Evolutionary conservation across 2,329 filamentous ascomycete genomes (phyloP).

Genomic region (Fonsecaea nubica): DNA sequence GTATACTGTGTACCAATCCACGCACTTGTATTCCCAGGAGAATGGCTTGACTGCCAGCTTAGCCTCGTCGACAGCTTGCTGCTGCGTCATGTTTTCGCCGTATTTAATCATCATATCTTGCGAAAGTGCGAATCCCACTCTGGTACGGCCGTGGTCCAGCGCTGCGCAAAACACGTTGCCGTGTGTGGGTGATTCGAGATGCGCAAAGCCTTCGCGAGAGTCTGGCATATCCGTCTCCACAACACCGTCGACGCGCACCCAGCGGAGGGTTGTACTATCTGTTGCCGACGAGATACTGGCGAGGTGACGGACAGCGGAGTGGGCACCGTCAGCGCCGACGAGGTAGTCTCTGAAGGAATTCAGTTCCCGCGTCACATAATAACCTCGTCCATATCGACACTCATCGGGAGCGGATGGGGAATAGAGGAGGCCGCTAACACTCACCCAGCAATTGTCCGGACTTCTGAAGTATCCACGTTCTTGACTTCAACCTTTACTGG

Average conservation of each 20-base stretch:
- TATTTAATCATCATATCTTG: not conserved
- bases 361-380: not conserved
- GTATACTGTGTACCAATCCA: slow-evolving; percentile 11
- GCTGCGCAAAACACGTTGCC: slow-evolving; percentile 1
- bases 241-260: slow-evolving; percentile 10
- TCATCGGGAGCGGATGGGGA: not conserved
- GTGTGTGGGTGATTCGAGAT: slow-evolving; percentile 9
- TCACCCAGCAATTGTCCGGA: not conserved
- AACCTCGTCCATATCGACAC: not conserved
- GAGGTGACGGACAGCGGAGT: slow-evolving; percentile 1
- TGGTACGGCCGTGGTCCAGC: slow-evolving; percentile 4
- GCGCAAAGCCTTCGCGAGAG: not conserved
- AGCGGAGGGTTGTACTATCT: slow-evolving; percentile 3
- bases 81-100: slow-evolving; percentile 10
- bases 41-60: slow-evolving; percentile 8
- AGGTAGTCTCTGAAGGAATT: slow-evolving; percentile 6
- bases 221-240: slow-evolving; percentile 12
- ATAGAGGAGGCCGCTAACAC: no score
- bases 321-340: slow-evolving; percentile 4
- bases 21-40: slow-evolving; percentile 2
- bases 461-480: not conserved
- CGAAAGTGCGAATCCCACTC: slow-evolving; percentile 9
- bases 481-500: not conserved
- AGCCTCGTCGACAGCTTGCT: not conserved
- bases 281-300: not conserved